These are phyloP conservation scores for Starmera caribaea DNA, from an alignment of 805 yeast species.

Conservation along the genomic window DNA sequence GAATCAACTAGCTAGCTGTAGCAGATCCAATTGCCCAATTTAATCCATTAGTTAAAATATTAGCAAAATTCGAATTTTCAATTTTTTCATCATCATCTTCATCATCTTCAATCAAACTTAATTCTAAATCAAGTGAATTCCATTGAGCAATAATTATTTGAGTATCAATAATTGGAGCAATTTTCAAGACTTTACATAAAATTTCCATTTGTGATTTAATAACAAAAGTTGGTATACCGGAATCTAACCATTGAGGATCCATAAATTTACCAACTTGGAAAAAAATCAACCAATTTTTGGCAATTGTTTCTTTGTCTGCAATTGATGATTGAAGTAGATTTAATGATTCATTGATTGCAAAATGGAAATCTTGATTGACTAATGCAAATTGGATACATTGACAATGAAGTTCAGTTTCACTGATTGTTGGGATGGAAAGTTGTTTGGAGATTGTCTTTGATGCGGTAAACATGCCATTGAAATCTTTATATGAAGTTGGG, in stretches of 20 bases:
- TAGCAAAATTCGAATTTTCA: slow-evolving; percentile 22
- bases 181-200: slow-evolving; percentile 38
- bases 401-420: slow-evolving; percentile 19
- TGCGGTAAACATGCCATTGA: slow-evolving; percentile 10
- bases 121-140: slow-evolving; percentile 37
- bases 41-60: slow-evolving; percentile 35
- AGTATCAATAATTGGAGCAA: slow-evolving; percentile 47
- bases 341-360: slow-evolving; percentile 36
- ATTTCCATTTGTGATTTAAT: slow-evolving; percentile 44
- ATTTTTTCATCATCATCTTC: slow-evolving; percentile 2
- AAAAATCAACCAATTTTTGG: slow-evolving; percentile 54
- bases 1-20: too few species aligned
- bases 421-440: too few species aligned
- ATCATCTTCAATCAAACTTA: slow-evolving; percentile 18
- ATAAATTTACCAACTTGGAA: slow-evolving; percentile 62
- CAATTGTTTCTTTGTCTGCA: slow-evolving; percentile 9
- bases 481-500: slow-evolving; percentile 36
- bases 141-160: slow-evolving; percentile 53
- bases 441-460: too few species aligned
- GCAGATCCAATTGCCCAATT: slow-evolving; percentile 45
- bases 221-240: slow-evolving; percentile 26
- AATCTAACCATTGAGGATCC: slow-evolving; percentile 34
- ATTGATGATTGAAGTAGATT: too few species aligned
- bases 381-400: slow-evolving; percentile 62
- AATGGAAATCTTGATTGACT: slow-evolving; percentile 49